Evolutionary conservation across 352 stramenopile species (phyloP), one percentile per base, ranked within the genome.

Genomic region (Globisporangium sylvaticum): DNA sequence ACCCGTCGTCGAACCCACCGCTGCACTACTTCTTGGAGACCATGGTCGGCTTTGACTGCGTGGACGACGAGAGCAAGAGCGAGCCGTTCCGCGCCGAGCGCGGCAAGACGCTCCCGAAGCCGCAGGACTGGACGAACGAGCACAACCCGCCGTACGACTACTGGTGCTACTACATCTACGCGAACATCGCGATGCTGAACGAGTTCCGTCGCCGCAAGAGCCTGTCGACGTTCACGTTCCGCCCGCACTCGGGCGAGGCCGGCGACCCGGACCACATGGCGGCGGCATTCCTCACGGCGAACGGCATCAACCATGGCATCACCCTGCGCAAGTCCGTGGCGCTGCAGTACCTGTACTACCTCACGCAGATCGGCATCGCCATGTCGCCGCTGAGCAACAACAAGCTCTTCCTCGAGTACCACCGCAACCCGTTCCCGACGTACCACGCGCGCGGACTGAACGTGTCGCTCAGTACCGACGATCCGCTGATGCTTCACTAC

Each of bases 291-390:
- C 70, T 98, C 27, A 91, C 88, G 50, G 84, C 94, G 8, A 95
- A 98, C 58, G 85, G 86, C 61, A 99, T 99, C 77, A 99, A 99
- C 84, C 98, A 99, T 77, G 98, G 98, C 27, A 99, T 99, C 78
- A 97, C 98, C 57, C 83, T 99, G 37, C 91, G 97, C 62, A 98
- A 98, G 76, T 94, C 96, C 54, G 93, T 98, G 34, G 89, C 80
- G 39, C 80, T 99, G 52, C 97, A 99, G 77, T 99, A 99, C 74
- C 76, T 99, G 48, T 99, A 99, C 83, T 99, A 99, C 82, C 86
- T 99, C 14, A 95, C 95, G 55, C 96, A 99, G 77, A 97, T 99
- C 62, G 89, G 96, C 29, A 91, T 98, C 63, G 91, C 93, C 58
- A 96, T 98, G 87, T 97, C 90, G 34, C 94, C 94, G 20, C 72